These are phyloP conservation scores for Beauveria australis DNA, from an alignment of 2,329 filamentous ascomycete species.

Conservation along the genomic window DNA sequence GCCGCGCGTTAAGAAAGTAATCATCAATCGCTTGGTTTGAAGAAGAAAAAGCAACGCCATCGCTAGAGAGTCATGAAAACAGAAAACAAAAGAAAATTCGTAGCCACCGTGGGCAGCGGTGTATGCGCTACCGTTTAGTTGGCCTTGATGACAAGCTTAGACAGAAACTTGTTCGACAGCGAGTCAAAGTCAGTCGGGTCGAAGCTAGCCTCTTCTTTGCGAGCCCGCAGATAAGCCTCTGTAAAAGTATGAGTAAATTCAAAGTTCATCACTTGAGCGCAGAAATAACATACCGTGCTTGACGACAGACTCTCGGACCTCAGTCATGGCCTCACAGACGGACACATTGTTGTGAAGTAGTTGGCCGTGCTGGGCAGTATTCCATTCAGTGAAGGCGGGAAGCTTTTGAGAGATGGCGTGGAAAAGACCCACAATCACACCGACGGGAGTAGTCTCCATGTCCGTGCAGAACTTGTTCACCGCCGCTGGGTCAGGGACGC, in stretches of 20 bases:
- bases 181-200: slow-evolving; percentile 90
- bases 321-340: slow-evolving; percentile 92
- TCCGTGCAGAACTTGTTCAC: slow-evolving; percentile 94
- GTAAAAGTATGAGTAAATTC: slow-evolving; percentile 14
- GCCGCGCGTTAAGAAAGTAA: slow-evolving; percentile 7
- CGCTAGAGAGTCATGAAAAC: slow-evolving; percentile 20
- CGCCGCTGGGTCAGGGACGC: slow-evolving; percentile 71
- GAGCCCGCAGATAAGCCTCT: slow-evolving; percentile 82
- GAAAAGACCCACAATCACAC: slow-evolving; percentile 94
- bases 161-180: slow-evolving; percentile 93
- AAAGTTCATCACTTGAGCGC: background rate
- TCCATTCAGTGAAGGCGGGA: slow-evolving; percentile 88
- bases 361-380: slow-evolving; percentile 83
- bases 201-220: slow-evolving; percentile 66
- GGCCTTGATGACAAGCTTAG: slow-evolving; percentile 90
- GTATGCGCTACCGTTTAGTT: slow-evolving; percentile 47
- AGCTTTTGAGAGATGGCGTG: slow-evolving; percentile 97
- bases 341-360: slow-evolving; percentile 83
- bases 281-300: slow-evolving; percentile 69
- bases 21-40: slow-evolving; percentile 7
- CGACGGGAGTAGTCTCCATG: slow-evolving; percentile 93
- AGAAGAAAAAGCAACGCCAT: slow-evolving; percentile 9
- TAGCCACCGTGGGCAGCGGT: background rate
- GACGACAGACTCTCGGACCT: slow-evolving; percentile 84
- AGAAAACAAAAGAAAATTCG: slow-evolving; percentile 16